Conservation (phyloP, 1,284 basidiomycete genomes). For the Ceratobasidium sp. region DNA sequence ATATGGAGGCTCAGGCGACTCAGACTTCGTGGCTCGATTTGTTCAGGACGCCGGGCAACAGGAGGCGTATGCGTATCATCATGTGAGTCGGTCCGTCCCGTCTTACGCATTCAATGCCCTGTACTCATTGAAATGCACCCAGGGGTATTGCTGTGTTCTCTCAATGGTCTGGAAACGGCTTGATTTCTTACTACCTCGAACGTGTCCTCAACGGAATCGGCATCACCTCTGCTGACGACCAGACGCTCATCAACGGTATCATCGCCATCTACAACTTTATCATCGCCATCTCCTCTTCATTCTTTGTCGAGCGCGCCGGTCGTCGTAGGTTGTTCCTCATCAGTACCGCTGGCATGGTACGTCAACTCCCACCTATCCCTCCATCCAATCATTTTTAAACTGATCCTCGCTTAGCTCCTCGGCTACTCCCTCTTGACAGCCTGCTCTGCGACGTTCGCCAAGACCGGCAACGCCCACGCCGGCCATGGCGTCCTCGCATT, state of each 20-base stretch:
- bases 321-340: slow-evolving; percentile 70
- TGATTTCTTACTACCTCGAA: slow-evolving; percentile 67
- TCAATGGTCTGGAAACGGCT: slow-evolving; percentile 51
- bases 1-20: slow-evolving; percentile 50
- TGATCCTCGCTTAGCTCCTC: slow-evolving; percentile 42
- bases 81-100: slow-evolving; percentile 39
- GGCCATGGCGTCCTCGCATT: slow-evolving; percentile 62
- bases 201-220: slow-evolving; percentile 76
- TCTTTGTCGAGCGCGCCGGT: slow-evolving; percentile 68
- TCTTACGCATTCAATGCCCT: no score
- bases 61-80: slow-evolving; percentile 50
- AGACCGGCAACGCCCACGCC: slow-evolving; percentile 38
- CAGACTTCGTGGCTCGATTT: slow-evolving; percentile 48
- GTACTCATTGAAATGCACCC: no score
- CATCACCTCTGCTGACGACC: slow-evolving; percentile 61
- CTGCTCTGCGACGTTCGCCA: slow-evolving; percentile 42
- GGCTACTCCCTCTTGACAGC: slow-evolving; percentile 44
- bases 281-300: slow-evolving; percentile 62
- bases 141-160: slow-evolving; percentile 46
- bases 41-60: slow-evolving; percentile 53
- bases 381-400: no score
- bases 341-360: slow-evolving; percentile 69
- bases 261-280: slow-evolving; percentile 77
- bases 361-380: no score
- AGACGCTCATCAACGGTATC: slow-evolving; percentile 75